Conservation (phyloP, 768 basidiomycete species). For the Xerocomus potaroensis region DNA sequence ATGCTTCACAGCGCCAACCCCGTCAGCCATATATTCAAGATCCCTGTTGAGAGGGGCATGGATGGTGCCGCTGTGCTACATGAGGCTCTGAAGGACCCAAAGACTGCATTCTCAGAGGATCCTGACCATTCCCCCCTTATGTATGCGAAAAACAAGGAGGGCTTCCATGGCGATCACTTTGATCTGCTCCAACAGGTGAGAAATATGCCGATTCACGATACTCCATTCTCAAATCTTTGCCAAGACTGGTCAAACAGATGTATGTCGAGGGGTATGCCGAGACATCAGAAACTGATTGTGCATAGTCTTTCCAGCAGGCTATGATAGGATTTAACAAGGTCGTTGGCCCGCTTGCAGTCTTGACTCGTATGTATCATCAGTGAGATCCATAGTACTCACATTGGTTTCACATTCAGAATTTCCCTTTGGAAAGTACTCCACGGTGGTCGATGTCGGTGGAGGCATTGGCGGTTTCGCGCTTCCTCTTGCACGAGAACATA, state of each 20-base stretch:
- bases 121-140: slow-evolving; percentile 19
- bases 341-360: slow-evolving; percentile 24
- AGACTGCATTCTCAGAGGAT: slow-evolving; percentile 16
- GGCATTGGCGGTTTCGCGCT: slow-evolving; percentile 30
- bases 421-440: no score
- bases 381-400: background rate
- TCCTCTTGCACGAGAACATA: slow-evolving; percentile 24
- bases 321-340: slow-evolving; percentile 23
- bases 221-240: no score
- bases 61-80: slow-evolving; percentile 10
- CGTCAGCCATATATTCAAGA: no score
- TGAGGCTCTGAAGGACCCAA: slow-evolving; percentile 25
- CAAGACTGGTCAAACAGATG: no score
- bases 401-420: background rate
- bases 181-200: no score
- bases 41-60: no score
- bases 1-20: no score
- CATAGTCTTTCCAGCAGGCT: slow-evolving; percentile 19
- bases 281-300: background rate
- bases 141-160: slow-evolving; percentile 15
- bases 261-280: background rate
- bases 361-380: slow-evolving; percentile 12
- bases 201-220: no score
- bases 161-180: background rate
- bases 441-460: no score